These are phyloP conservation scores for Mucuna pruriens DNA, from an alignment of 306 rosid species.

Conservation along the genomic window DNA sequence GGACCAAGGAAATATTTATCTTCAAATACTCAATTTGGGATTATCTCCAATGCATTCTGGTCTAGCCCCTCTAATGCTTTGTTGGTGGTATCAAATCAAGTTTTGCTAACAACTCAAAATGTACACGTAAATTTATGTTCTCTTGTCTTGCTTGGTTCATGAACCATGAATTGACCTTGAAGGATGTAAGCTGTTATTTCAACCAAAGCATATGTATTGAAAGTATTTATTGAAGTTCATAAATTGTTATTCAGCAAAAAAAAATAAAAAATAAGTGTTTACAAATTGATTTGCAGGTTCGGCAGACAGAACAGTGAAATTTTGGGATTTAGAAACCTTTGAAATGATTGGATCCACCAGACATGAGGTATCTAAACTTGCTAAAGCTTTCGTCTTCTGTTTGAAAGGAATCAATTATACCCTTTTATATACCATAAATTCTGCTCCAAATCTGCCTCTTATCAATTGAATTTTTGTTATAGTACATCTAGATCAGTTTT, in stretches of 20 bases:
- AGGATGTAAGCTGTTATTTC: slow-evolving; percentile 2
- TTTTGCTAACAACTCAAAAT: not conserved
- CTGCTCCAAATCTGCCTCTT: not conserved
- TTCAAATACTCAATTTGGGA: not conserved
- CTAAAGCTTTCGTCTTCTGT: not conserved
- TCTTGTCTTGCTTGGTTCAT: not conserved
- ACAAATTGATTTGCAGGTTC: slow-evolving; percentile 64
- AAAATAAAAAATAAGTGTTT: not conserved
- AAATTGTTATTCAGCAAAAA: slow-evolving; percentile 5
- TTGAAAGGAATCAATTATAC: not conserved
- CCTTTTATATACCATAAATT: not conserved
- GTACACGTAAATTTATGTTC: not conserved
- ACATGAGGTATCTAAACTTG: slow-evolving; percentile 60
- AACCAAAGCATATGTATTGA: slow-evolving; percentile 14
- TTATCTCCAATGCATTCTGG: not conserved
- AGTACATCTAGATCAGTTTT: not conserved
- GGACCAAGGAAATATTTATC: not conserved
- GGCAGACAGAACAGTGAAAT: slow-evolving; percentile 78
- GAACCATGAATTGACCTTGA: not conserved
- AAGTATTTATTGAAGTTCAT: not conserved
- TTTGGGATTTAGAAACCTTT: slow-evolving; percentile 88
- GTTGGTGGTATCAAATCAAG: not conserved
- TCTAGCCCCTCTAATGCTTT: not conserved
- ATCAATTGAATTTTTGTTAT: not conserved
- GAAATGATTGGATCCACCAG: slow-evolving; percentile 81